phyloP scores from a whole-genome alignment of 331 rosid species.

The Rosa hybrid region DNA sequence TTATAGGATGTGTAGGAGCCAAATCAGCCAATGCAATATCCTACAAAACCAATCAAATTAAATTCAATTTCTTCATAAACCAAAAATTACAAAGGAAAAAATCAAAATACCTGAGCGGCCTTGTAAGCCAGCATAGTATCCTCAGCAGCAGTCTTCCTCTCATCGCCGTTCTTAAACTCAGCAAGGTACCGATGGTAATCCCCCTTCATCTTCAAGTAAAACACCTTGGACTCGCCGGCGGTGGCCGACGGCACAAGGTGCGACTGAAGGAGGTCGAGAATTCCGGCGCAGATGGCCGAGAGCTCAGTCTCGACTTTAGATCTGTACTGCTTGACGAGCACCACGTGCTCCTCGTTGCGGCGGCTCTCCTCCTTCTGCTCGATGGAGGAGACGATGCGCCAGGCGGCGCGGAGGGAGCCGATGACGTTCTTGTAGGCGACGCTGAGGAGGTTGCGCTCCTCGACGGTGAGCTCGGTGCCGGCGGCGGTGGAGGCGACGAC shows the following conservation, averaged over 20 bases:
- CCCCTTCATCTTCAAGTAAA: constrained; percentile 47
- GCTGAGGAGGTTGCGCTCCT: constrained; percentile 44
- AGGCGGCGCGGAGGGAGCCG: constrained; percentile 48
- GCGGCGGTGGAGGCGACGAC: constrained; percentile 30
- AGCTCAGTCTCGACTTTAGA: constrained; percentile 44
- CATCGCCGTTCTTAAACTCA: constrained; percentile 38
- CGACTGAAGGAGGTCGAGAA: constrained; percentile 27
- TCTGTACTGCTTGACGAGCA: constrained; percentile 39
- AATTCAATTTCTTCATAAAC: background rate
- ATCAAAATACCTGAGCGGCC: constrained; percentile 38
- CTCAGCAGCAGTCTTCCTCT: constrained; percentile 42
- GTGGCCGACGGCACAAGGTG: constrained; percentile 42
- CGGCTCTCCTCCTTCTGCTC: constrained; percentile 51
- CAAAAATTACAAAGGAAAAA: background rate
- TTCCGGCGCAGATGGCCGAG: constrained; percentile 36
- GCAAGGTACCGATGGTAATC: constrained; percentile 42
- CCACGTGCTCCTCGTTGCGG: constrained; percentile 44
- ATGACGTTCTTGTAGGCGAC: constrained; percentile 48
- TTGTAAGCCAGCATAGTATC: constrained; percentile 42
- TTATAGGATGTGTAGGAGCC: constrained; percentile 43
- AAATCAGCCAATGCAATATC: constrained; percentile 42
- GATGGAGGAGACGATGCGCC: constrained; percentile 44
- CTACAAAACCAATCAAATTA: constrained; percentile 14
- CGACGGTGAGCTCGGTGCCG: constrained; percentile 39
- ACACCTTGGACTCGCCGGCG: constrained; percentile 40